These are phyloP conservation scores for Erodium maritimum DNA, from an alignment of 345 rosid genomes.

Conservation along the genomic window DNA sequence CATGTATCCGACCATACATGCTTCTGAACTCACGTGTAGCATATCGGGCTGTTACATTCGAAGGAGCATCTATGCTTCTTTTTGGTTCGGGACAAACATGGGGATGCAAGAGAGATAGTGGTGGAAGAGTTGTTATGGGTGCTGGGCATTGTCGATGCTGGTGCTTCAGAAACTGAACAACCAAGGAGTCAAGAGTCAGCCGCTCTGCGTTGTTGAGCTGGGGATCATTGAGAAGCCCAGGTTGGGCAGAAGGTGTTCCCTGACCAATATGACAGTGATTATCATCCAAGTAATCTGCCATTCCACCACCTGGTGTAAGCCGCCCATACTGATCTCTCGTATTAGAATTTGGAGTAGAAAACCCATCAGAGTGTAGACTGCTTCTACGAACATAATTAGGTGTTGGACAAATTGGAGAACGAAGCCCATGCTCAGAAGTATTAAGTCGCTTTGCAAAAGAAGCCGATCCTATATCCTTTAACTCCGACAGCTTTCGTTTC, in stretches of 20 bases:
- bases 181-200: slow-evolving; percentile 67
- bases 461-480: slow-evolving; percentile 46
- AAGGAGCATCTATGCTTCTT: slow-evolving; percentile 80
- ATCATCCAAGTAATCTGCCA: slow-evolving; percentile 35
- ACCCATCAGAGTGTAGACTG: slow-evolving; percentile 35
- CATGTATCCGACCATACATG: slow-evolving; percentile 75
- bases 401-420: slow-evolving; percentile 50
- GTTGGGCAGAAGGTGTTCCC: slow-evolving; percentile 36
- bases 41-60: slow-evolving; percentile 74
- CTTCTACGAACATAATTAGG: slow-evolving; percentile 39
- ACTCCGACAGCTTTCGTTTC: slow-evolving; percentile 65
- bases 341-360: slow-evolving; percentile 41
- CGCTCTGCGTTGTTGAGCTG: slow-evolving; percentile 61
- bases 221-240: slow-evolving; percentile 37
- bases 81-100: slow-evolving; percentile 97
- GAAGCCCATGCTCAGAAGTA: slow-evolving; percentile 51
- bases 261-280: slow-evolving; percentile 37
- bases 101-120: slow-evolving; percentile 83
- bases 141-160: slow-evolving; percentile 99
- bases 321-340: slow-evolving; percentile 33
- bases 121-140: slow-evolving; percentile 95
- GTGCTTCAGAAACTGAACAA: slow-evolving; percentile 90
- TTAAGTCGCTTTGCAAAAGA: slow-evolving; percentile 61
- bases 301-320: slow-evolving; percentile 22
- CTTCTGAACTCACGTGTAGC: slow-evolving; percentile 75